A percentile compares a stretch with the other conserved stretches of the same genome.
Evolutionary conservation across 805 yeast species (phyloP).

Genomic region (Saccharomycopsis synnaedendra): DNA sequence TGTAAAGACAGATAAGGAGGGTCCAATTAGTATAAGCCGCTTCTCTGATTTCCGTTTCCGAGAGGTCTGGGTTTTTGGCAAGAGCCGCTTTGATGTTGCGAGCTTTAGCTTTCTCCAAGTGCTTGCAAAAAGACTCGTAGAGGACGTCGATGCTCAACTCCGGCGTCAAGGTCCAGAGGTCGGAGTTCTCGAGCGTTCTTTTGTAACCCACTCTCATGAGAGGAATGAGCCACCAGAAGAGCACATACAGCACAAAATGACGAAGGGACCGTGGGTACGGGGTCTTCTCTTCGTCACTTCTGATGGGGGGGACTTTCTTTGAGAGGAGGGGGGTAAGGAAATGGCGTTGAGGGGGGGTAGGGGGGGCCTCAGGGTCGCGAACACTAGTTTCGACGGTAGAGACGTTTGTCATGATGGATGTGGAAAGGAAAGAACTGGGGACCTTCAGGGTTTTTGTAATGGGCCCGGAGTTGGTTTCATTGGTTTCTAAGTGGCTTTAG

Average conservation of each 20-base stretch:
- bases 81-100: conserved; percentile 23
- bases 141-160: conserved; percentile 31
- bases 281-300: conserved; percentile 28
- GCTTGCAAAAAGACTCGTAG: conserved; percentile 25
- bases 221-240: conserved; percentile 63
- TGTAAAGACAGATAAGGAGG: conserved; percentile 36
- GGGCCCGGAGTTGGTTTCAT: no score
- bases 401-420: no score
- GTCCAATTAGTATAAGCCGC: conserved; percentile 24
- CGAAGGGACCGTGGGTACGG: conserved; percentile 29
- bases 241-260: conserved; percentile 30
- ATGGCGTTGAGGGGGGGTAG: conserved; percentile 3
- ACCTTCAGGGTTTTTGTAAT: no score
- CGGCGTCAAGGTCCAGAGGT: conserved; percentile 38
- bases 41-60: conserved; percentile 28
- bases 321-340: conserved; percentile 11
- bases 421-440: no score
- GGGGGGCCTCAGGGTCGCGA: no score
- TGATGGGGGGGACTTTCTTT: conserved; percentile 29
- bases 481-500: no score
- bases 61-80: conserved; percentile 24
- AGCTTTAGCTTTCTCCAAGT: conserved; percentile 24
- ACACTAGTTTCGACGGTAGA: no score
- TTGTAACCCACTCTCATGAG: conserved; percentile 56
- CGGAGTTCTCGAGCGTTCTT: conserved; percentile 56